These are phyloP conservation scores for Dalbergia oliveri DNA, from an alignment of 306 rosid genomes.

Conservation along the genomic window DNA sequence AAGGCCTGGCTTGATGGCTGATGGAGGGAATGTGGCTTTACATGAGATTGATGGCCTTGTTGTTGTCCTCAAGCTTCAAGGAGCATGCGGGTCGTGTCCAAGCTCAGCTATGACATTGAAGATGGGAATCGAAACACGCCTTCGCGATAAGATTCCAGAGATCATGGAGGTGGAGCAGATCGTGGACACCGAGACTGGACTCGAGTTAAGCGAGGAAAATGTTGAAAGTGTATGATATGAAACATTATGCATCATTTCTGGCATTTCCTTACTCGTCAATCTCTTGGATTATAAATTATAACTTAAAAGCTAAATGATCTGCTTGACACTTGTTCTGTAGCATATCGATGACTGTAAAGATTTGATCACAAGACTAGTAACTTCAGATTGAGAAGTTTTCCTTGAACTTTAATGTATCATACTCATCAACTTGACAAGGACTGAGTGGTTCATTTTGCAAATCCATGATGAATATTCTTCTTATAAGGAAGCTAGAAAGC, in stretches of 20 bases:
- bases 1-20: constrained; percentile 92
- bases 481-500: background rate
- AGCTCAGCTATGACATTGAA: constrained; percentile 96
- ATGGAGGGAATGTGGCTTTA: constrained; percentile 96
- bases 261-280: constrained; percentile 35
- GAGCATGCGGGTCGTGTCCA: constrained; percentile 98
- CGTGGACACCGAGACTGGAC: constrained; percentile 85
- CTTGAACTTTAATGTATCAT: constrained; percentile 11
- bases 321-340: background rate
- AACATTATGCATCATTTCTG: constrained; percentile 22
- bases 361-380: background rate
- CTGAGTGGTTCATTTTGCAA: constrained; percentile 3
- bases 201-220: constrained; percentile 81
- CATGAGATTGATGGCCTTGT: constrained; percentile 98
- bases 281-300: constrained; percentile 16
- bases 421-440: background rate
- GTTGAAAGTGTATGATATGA: constrained; percentile 75
- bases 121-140: constrained; percentile 94
- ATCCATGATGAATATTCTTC: constrained; percentile 4
- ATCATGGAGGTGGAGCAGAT: constrained; percentile 92
- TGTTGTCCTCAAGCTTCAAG: constrained; percentile 90
- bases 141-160: constrained; percentile 94
- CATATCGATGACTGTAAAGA: background rate
- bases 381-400: background rate
- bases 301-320: constrained; percentile 10